These are phyloP conservation scores for Globisporangium viniferum DNA, from an alignment of 352 stramenopile species.

Conservation along the genomic window DNA sequence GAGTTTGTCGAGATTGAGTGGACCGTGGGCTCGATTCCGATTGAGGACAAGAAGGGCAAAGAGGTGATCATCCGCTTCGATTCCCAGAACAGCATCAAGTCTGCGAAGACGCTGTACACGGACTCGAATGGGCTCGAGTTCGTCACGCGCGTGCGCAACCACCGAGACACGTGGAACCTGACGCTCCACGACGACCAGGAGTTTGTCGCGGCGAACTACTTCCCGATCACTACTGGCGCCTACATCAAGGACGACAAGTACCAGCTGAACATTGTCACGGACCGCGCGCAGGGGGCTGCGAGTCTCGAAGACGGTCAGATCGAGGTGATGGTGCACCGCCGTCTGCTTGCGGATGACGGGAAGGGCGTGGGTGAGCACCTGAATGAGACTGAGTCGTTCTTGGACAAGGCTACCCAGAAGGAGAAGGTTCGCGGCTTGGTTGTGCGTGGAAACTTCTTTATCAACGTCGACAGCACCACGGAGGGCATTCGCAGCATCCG, in stretches of 20 bases:
- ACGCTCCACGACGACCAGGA: slow-evolving; percentile 88
- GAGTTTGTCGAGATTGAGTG: slow-evolving; percentile 95
- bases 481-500: slow-evolving; percentile 57
- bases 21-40: slow-evolving; percentile 79
- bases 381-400: slow-evolving; percentile 90
- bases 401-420: slow-evolving; percentile 56
- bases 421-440: slow-evolving; percentile 56
- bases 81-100: slow-evolving; percentile 52
- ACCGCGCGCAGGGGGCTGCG: slow-evolving; percentile 90
- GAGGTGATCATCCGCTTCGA: slow-evolving; percentile 95
- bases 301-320: slow-evolving; percentile 90
- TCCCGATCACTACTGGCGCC: slow-evolving; percentile 93
- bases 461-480: slow-evolving; percentile 56
- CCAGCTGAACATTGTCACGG: slow-evolving; percentile 88
- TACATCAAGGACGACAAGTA: slow-evolving; percentile 90
- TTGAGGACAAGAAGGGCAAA: slow-evolving; percentile 87
- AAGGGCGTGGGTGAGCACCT: slow-evolving; percentile 92
- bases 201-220: slow-evolving; percentile 96
- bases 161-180: slow-evolving; percentile 88
- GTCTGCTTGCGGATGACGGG: slow-evolving; percentile 90
- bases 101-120: slow-evolving; percentile 77
- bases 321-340: slow-evolving; percentile 98
- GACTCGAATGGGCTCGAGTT: slow-evolving; percentile 97
- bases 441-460: slow-evolving; percentile 62
- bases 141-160: slow-evolving; percentile 84